Conservation (phyloP, 805 yeast genomes). For the Starmerella ratchasimensis region DNA sequence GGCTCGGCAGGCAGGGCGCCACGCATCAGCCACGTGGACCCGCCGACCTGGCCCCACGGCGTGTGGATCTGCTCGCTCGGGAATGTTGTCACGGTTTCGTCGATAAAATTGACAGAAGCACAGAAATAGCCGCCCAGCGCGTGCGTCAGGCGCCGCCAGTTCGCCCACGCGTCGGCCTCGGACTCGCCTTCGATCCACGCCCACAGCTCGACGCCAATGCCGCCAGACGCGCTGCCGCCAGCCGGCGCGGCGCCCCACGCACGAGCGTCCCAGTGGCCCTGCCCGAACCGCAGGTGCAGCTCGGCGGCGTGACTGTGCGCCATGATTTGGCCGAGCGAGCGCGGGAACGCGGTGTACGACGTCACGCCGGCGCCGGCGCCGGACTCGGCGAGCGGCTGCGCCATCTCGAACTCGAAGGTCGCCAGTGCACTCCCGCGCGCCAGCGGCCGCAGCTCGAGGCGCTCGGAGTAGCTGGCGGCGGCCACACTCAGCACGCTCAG, state of each 20-base stretch:
- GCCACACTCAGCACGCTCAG: background rate
- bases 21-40: conserved; percentile 31
- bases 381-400: conserved; percentile 7
- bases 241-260: conserved; percentile 73
- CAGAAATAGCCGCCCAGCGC: conserved; percentile 83
- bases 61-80: conserved; percentile 31
- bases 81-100: conserved; percentile 59
- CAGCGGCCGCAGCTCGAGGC: conserved; percentile 50
- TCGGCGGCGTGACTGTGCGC: conserved; percentile 54
- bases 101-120: conserved; percentile 84
- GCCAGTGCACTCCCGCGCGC: conserved; percentile 58
- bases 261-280: conserved; percentile 90
- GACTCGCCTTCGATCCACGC: conserved; percentile 59
- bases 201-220: conserved; percentile 92
- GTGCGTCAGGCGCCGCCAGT: conserved; percentile 63
- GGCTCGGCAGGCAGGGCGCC: conserved; percentile 93
- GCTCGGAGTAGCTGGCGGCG: conserved; percentile 37
- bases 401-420: conserved; percentile 46
- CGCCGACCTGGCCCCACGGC: conserved; percentile 19
- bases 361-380: conserved; percentile 9
- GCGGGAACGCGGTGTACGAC: conserved; percentile 44
- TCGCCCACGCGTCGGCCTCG: conserved; percentile 39
- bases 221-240: conserved; percentile 65
- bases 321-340: conserved; percentile 64
- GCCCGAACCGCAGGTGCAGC: conserved; percentile 73